Conservation (phyloP, 495 filamentous ascomycete species). For the Bathelium albidoporum region DNA sequence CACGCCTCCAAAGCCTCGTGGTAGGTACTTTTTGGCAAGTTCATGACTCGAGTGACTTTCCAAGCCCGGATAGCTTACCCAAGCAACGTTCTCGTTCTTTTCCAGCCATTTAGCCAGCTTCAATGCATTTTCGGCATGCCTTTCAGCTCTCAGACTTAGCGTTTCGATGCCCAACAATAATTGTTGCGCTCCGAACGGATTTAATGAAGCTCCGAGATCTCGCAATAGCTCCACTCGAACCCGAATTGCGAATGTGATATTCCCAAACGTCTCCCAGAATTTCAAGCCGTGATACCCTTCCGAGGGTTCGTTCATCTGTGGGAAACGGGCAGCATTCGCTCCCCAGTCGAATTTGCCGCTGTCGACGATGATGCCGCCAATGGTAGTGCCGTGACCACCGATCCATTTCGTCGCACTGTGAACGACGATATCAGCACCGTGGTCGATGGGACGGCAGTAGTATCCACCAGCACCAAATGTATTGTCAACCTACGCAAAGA, state of each 20-base stretch:
- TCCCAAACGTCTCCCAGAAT: constrained; percentile 94
- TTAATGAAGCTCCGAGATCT: constrained; percentile 74
- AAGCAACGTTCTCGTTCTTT: constrained; percentile 70
- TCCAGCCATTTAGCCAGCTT: constrained; percentile 76
- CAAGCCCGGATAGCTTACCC: constrained; percentile 91
- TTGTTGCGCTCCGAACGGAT: constrained; percentile 94
- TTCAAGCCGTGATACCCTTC: constrained; percentile 94
- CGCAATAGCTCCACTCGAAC: constrained; percentile 79
- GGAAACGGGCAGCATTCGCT: constrained; percentile 76
- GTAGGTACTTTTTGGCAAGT: constrained; percentile 80
- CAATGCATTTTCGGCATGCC: constrained; percentile 79
- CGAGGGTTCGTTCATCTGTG: constrained; percentile 83
- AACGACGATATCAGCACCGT: constrained; percentile 84
- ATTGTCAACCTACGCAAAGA: constrained; percentile 65
- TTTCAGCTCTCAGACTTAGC: constrained; percentile 70
- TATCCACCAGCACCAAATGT: constrained; percentile 96
- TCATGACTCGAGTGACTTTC: constrained; percentile 71
- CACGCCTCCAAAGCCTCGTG: constrained; percentile 82
- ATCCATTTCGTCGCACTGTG: constrained; percentile 99
- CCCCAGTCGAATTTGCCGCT: constrained; percentile 97
- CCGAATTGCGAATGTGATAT: constrained; percentile 72
- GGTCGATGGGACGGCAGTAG: constrained; percentile 78
- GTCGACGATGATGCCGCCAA: constrained; percentile 83
- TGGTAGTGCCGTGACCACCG: constrained; percentile 92
- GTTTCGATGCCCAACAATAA: constrained; percentile 87